A percentile compares a stretch with the other conserved stretches of the same genome.
Evolutionary conservation across 148 eudicot genomes (phyloP).

Genomic region (Vaccinium macrocarpon): DNA sequence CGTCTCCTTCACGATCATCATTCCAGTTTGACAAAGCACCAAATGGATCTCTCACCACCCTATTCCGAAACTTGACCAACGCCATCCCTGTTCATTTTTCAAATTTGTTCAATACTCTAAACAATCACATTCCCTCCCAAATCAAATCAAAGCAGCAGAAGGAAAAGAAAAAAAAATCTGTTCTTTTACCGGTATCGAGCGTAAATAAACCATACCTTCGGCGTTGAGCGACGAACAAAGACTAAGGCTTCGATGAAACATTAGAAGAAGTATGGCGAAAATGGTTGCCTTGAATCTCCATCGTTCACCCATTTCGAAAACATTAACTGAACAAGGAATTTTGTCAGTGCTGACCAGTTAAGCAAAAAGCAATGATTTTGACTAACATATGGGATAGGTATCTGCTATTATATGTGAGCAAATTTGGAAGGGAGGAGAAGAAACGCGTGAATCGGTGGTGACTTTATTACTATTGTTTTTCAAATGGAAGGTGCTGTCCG

Average conservation of each 20-base stretch:
- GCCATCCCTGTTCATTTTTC: conserved; percentile 46
- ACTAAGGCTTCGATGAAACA: conserved; percentile 18
- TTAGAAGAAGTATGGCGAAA: conserved; percentile 15
- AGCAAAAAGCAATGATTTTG: neutral
- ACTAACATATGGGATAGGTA: neutral
- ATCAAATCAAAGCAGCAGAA: neutral
- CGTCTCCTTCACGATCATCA: conserved; percentile 11
- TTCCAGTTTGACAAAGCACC: conserved; percentile 58
- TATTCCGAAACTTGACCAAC: conserved; percentile 54
- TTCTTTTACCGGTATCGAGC: neutral
- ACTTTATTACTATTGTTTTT: neutral
- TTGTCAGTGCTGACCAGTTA: neutral
- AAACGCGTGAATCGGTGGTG: conserved; percentile 23
- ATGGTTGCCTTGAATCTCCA: conserved; percentile 22
- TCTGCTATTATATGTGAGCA: neutral
- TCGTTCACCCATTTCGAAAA: conserved; percentile 16
- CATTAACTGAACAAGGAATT: neutral
- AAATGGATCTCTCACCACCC: conserved; percentile 58
- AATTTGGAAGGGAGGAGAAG: conserved; percentile 21
- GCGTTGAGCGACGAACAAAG: conserved; percentile 30
- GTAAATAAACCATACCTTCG: conserved; percentile 24
- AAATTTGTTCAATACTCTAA: neutral
- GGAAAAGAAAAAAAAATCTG: neutral
- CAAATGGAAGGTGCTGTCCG: neutral
- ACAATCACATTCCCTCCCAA: conserved; percentile 1